Conservation (phyloP, 495 filamentous ascomycete genomes). For the Chaetomium tenue region DNA sequence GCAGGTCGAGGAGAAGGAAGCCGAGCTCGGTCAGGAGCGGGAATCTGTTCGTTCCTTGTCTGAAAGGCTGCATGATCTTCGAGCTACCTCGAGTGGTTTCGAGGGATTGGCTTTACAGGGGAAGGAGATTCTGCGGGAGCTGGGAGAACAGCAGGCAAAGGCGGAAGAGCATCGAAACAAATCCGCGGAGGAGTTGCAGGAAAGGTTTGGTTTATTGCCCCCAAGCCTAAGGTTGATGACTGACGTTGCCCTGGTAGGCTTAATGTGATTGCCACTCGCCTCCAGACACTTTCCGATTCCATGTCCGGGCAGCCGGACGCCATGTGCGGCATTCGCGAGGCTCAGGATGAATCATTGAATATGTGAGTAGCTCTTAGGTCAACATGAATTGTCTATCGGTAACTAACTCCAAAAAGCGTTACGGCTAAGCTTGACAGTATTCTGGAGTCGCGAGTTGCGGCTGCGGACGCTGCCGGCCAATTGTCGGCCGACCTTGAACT, state of each 20-base stretch:
- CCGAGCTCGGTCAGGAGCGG: slow-evolving; percentile 34
- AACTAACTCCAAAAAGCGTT: slow-evolving; percentile 21
- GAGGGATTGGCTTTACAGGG: slow-evolving; percentile 33
- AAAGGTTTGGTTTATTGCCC: slow-evolving; percentile 13
- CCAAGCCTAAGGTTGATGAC: not conserved
- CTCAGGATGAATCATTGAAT: slow-evolving; percentile 12
- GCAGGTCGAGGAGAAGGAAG: slow-evolving; percentile 33
- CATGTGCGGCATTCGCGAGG: slow-evolving; percentile 13
- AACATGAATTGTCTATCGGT: not conserved
- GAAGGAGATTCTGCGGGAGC: slow-evolving; percentile 34
- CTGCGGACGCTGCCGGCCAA: slow-evolving; percentile 14
- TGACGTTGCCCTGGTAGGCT: slow-evolving; percentile 18
- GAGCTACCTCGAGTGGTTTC: slow-evolving; percentile 32
- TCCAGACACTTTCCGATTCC: slow-evolving; percentile 16
- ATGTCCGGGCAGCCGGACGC: slow-evolving; percentile 17
- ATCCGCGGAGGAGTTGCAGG: slow-evolving; percentile 5
- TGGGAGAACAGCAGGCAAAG: slow-evolving; percentile 26
- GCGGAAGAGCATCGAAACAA: slow-evolving; percentile 19
- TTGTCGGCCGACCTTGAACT: slow-evolving; percentile 21
- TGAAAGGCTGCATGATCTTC: slow-evolving; percentile 31
- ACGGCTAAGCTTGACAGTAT: slow-evolving; percentile 23
- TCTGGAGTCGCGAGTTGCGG: slow-evolving; percentile 13
- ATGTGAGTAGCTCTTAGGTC: slow-evolving; percentile 6
- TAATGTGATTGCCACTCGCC: slow-evolving; percentile 17
- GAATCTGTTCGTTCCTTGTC: slow-evolving; percentile 28